Conservation (phyloP, 352 stramenopile genomes). For the Globisporangium megalacanthum region DNA sequence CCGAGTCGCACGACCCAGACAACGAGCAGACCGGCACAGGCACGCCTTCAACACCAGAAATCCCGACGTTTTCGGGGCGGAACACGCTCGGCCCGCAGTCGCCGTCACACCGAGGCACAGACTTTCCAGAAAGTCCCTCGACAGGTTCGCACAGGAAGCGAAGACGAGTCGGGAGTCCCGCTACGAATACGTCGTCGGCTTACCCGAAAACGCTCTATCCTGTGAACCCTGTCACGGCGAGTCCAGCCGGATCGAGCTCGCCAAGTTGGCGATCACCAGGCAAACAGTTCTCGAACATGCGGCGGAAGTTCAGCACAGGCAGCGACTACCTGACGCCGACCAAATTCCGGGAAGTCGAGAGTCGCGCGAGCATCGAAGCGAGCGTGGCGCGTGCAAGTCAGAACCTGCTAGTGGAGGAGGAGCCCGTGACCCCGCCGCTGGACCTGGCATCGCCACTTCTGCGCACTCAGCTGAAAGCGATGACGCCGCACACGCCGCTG, state of each 20-base stretch:
- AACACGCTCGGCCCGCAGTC: conserved; percentile 16
- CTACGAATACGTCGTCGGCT: conserved; percentile 20
- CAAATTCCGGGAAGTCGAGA: conserved; percentile 21
- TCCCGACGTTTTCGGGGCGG: conserved; percentile 56
- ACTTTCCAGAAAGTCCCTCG: conserved; percentile 14
- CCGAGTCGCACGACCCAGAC: conserved; percentile 7
- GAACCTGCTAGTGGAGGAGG: conserved; percentile 42
- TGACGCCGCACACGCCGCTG: conserved; percentile 78
- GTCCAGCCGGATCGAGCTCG: conserved; percentile 14
- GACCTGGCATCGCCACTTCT: conserved; percentile 75
- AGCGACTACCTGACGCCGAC: conserved; percentile 40
- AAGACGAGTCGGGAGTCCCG: conserved; percentile 23
- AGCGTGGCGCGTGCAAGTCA: conserved; percentile 26
- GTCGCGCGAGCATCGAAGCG: conserved; percentile 22
- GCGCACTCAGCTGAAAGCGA: conserved; percentile 73
- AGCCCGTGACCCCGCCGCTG: conserved; percentile 52
- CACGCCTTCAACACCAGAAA: conserved; percentile 38
- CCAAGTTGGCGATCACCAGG: conserved; percentile 12
- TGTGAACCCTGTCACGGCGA: conserved; percentile 15
- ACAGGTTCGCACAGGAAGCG: conserved; percentile 38
- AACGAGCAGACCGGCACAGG: conserved; percentile 14
- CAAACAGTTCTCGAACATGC: conserved; percentile 37
- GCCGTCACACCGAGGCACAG: neutral
- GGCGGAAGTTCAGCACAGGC: conserved; percentile 61
- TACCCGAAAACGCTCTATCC: conserved; percentile 54